phyloP scores from a whole-genome alignment of 257 asterid genomes.

The Penstemon newberryi region DNA sequence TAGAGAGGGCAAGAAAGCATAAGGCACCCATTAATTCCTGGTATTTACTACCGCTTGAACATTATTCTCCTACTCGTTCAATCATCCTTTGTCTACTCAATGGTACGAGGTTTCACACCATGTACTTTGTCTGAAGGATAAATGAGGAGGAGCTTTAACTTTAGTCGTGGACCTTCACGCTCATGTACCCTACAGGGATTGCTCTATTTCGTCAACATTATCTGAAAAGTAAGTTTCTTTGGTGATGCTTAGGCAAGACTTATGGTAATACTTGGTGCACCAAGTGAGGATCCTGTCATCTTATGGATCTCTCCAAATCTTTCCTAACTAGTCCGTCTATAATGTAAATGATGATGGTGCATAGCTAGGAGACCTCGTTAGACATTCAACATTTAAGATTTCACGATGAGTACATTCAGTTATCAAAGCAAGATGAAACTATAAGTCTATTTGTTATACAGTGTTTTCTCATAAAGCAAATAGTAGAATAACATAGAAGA shows the following conservation, averaged over 20 bases:
- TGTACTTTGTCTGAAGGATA: too few species aligned
- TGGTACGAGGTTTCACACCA: too few species aligned
- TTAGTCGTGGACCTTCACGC: background rate
- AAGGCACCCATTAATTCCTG: too few species aligned
- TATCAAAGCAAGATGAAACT: background rate
- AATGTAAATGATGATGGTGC: too few species aligned
- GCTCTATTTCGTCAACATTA: background rate
- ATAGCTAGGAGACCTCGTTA: too few species aligned
- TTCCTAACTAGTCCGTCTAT: too few species aligned
- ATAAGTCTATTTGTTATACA: background rate
- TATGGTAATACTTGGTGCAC: background rate
- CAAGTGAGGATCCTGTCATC: background rate
- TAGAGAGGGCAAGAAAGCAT: too few species aligned
- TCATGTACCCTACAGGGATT: too few species aligned
- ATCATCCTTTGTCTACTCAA: too few species aligned
- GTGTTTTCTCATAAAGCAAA: background rate
- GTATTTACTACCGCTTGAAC: too few species aligned
- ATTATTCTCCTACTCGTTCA: too few species aligned
- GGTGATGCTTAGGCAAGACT: background rate
- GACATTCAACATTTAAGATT: background rate
- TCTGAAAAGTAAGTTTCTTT: background rate
- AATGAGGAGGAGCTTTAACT: background rate
- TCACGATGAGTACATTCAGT: background rate
- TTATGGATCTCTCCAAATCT: too few species aligned
- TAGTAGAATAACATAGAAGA: background rate